Percentiles rank a stretch among this genome's conserved stretches.
Conservation (phyloP, 257 asterid species). For the Orobanche coerulescens region DNA sequence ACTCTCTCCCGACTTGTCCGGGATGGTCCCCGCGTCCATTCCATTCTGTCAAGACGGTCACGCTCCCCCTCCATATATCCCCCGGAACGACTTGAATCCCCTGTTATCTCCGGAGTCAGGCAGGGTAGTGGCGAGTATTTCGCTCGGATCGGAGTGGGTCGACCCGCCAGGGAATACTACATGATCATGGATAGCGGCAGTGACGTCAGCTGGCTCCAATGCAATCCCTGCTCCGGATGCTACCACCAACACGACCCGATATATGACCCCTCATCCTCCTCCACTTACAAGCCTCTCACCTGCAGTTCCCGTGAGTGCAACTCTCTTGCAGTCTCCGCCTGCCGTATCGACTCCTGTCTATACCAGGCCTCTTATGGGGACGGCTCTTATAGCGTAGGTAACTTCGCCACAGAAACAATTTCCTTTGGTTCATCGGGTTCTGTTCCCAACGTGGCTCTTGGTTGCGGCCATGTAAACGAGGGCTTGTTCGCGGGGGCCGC, state of each 20-base stretch:
- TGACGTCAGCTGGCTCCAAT: conserved; percentile 74
- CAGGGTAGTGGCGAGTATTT: conserved; percentile 78
- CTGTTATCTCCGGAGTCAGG: conserved; percentile 47
- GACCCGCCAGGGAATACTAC: conserved; percentile 36
- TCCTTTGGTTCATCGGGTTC: conserved; percentile 45
- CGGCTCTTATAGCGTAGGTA: conserved; percentile 57
- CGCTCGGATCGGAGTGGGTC: conserved; percentile 62
- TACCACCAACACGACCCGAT: conserved; percentile 57
- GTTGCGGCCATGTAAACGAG: conserved; percentile 69
- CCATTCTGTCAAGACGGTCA: conserved; percentile 29
- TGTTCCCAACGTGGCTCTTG: conserved; percentile 43
- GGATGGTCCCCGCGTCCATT: conserved; percentile 42
- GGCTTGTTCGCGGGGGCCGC: conserved; percentile 66
- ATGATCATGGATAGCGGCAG: conserved; percentile 65
- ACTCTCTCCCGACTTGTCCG: conserved; percentile 49
- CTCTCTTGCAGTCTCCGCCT: conserved; percentile 34
- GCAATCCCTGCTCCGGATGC: conserved; percentile 59
- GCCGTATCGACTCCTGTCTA: conserved; percentile 30
- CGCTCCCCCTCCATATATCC: neutral
- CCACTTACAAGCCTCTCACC: conserved; percentile 33
- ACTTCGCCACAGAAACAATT: conserved; percentile 56
- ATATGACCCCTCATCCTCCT: conserved; percentile 41
- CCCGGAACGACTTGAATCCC: conserved; percentile 35
- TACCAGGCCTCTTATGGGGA: conserved; percentile 66
- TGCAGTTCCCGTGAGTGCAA: conserved; percentile 44